phyloP scores from a whole-genome alignment of 805 yeast genomes.

The Ogataea trehalophila region DNA sequence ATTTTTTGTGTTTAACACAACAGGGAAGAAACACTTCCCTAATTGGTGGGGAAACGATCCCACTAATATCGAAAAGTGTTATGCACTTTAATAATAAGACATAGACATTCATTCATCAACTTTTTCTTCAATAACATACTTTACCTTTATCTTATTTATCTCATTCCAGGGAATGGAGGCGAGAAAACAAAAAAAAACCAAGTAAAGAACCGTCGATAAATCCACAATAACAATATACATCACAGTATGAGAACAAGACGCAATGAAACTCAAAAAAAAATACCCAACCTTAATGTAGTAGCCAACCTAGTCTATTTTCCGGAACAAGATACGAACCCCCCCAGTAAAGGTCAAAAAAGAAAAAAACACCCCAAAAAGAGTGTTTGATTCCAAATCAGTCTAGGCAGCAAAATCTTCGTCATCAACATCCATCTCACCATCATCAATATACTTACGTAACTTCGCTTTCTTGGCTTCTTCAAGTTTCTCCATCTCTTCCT shows the following conservation, averaged over 20 bases:
- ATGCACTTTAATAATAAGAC: conserved; percentile 27
- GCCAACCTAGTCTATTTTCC: no score
- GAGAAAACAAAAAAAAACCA: no score
- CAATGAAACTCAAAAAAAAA: no score
- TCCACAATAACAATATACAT: no score
- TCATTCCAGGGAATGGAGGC: no score
- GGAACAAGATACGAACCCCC: no score
- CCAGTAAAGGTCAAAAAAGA: no score
- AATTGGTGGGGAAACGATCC: conserved; percentile 48
- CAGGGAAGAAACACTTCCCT: conserved; percentile 25
- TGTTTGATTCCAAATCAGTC: background rate
- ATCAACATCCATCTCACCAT: conserved; percentile 16
- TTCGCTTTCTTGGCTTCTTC: conserved; percentile 44
- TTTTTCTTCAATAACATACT: background rate
- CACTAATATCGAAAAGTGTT: conserved; percentile 41
- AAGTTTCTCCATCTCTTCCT: conserved; percentile 46
- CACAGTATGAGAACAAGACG: no score
- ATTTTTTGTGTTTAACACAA: conserved; percentile 28
- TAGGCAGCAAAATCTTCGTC: background rate
- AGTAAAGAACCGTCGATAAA: no score
- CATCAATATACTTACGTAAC: conserved; percentile 32
- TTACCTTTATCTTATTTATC: no score
- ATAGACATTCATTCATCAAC: background rate
- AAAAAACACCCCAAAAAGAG: no score
- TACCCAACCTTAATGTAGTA: no score